phyloP scores from a whole-genome alignment of 148 eudicot genomes.

The Rhododendron williamsianum region DNA sequence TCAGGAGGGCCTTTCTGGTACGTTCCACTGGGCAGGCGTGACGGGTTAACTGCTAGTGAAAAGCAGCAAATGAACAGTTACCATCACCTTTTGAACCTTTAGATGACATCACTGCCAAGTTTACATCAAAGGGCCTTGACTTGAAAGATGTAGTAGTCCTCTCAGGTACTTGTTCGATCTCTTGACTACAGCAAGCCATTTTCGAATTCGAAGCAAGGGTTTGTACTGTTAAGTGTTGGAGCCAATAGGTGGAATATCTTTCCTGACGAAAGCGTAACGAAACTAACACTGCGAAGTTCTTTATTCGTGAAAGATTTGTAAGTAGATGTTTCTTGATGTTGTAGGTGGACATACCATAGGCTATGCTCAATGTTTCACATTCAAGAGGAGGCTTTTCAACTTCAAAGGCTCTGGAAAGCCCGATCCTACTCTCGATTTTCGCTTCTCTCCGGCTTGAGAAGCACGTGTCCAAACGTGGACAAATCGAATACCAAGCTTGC shows the following conservation, averaged over 20 bases:
- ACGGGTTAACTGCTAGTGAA: conserved; percentile 34
- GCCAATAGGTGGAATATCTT: not conserved
- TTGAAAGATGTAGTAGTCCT: conserved; percentile 46
- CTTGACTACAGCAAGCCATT: not conserved
- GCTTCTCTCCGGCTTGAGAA: conserved; percentile 23
- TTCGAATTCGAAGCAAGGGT: not conserved
- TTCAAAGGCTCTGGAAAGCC: conserved; percentile 40
- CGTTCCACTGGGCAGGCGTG: conserved; percentile 36
- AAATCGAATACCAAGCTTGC: conserved; percentile 26
- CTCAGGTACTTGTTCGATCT: conserved; percentile 29
- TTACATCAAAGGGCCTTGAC: conserved; percentile 43
- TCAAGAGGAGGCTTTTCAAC: conserved; percentile 46
- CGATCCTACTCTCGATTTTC: conserved; percentile 36
- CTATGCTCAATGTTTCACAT: conserved; percentile 53
- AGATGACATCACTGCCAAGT: conserved; percentile 38
- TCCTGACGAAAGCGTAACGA: not conserved
- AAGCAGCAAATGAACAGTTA: conserved; percentile 34
- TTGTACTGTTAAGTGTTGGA: too few relatives aligned
- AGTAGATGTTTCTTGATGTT: not conserved
- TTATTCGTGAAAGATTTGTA: not conserved
- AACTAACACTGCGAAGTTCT: not conserved
- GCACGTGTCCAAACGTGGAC: conserved; percentile 31
- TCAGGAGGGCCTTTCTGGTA: conserved; percentile 43
- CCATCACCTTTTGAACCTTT: conserved; percentile 49
- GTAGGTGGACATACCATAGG: conserved; percentile 50